These are phyloP conservation scores for Colletotrichum plurivorum DNA, from an alignment of 2,329 filamentous ascomycete genomes.

Conservation along the genomic window DNA sequence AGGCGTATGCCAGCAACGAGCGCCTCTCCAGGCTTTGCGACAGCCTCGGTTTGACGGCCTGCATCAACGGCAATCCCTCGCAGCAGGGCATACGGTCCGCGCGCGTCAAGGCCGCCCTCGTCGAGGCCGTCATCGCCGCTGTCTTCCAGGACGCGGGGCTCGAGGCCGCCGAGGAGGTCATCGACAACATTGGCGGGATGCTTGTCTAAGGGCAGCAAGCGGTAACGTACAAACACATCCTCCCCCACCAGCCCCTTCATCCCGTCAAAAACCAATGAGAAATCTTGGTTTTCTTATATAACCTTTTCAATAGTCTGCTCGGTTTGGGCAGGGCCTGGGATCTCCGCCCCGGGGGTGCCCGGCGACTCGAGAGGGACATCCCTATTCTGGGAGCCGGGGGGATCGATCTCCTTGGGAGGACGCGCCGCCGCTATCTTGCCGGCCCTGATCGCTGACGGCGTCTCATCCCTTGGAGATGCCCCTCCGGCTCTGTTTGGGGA, in stretches of 20 bases:
- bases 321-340: not conserved
- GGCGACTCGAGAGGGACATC: not conserved
- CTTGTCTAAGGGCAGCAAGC: not conserved
- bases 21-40: not conserved
- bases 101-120: not conserved
- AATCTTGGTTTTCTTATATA: not conserved
- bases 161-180: not conserved
- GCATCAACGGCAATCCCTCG: slow-evolving; percentile 4
- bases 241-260: not conserved
- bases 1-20: not conserved
- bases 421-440: not conserved
- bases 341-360: not conserved
- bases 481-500: not conserved
- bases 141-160: slow-evolving; percentile 2
- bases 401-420: not conserved
- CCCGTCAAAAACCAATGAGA: not conserved
- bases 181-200: not conserved
- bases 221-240: not conserved
- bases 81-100: not conserved
- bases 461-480: not conserved
- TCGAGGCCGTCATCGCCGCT: slow-evolving; percentile 14
- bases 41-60: not conserved
- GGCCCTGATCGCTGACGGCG: not conserved
- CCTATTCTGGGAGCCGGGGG: not conserved
- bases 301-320: slow-evolving; percentile 1